These are phyloP conservation scores for Pseudopithomyces chartarum DNA, from an alignment of 2,329 filamentous ascomycete genomes.

Conservation along the genomic window DNA sequence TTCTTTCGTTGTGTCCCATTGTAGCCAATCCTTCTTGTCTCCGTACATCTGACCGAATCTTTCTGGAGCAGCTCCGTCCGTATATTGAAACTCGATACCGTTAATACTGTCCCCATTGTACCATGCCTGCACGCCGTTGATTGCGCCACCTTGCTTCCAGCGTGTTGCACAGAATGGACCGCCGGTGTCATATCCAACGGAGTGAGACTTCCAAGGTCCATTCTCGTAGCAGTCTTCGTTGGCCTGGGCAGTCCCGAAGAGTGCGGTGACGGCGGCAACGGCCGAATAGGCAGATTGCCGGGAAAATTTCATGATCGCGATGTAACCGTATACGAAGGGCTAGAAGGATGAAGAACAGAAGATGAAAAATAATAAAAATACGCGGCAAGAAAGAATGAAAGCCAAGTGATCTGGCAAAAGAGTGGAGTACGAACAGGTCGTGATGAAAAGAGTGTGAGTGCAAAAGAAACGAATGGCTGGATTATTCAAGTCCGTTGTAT, in stretches of 20 bases:
- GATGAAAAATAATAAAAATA: neutral
- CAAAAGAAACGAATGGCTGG: neutral
- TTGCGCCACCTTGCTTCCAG: constrained; percentile 7
- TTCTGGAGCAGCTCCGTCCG: constrained; percentile 5
- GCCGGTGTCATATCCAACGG: constrained; percentile 6
- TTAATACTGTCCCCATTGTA: constrained; percentile 8
- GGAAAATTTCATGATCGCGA: constrained; percentile 1
- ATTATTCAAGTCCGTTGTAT: neutral
- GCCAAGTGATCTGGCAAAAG: constrained; percentile 1
- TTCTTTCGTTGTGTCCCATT: constrained; percentile 5
- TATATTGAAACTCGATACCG: constrained; percentile 8
- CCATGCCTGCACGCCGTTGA: constrained; percentile 7
- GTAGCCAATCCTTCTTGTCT: constrained; percentile 4
- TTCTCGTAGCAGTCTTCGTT: neutral
- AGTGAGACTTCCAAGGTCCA: constrained; percentile 4
- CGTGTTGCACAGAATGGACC: constrained; percentile 3
- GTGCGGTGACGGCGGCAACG: neutral
- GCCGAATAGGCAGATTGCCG: neutral
- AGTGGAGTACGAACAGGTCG: constrained; percentile 3
- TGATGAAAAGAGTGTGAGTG: constrained; percentile 6
- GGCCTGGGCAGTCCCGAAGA: constrained; percentile 1
- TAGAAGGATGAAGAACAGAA: neutral
- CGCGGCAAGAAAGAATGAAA: neutral
- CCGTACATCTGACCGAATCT: neutral
- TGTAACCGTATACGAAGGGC: neutral